Evolutionary conservation across 208 protist genomes (phyloP).

Genomic region (Sergeia podlipaevii): DNA sequence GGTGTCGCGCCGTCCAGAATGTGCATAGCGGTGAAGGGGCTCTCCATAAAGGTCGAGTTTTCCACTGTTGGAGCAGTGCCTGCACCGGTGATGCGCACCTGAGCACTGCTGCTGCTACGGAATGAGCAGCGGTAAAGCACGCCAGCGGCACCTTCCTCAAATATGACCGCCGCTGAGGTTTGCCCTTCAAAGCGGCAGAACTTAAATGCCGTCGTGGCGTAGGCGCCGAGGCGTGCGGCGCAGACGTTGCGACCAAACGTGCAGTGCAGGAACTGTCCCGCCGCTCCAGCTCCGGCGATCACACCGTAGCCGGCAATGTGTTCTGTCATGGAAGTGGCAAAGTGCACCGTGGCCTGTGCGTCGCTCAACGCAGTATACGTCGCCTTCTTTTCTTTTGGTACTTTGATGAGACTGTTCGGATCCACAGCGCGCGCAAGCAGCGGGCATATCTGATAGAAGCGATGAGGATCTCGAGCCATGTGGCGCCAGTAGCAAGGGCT

Average conservation of each 20-base stretch:
- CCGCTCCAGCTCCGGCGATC: slow-evolving; percentile 12
- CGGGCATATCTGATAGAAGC: slow-evolving; percentile 9
- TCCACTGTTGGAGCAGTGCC: slow-evolving; percentile 14
- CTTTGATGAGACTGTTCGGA: background rate
- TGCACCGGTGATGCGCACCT: slow-evolving; percentile 10
- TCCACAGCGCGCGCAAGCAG: slow-evolving; percentile 2
- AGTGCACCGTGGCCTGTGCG: slow-evolving; percentile 2
- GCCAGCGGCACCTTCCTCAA: slow-evolving; percentile 8
- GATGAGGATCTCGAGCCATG: background rate
- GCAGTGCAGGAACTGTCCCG: slow-evolving; percentile 16
- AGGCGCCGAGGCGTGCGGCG: slow-evolving; percentile 11
- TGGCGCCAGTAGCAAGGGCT: slow-evolving; percentile 30
- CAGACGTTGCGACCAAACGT: slow-evolving; percentile 17
- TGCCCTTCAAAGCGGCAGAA: slow-evolving; percentile 13
- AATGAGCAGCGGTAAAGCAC: slow-evolving; percentile 17
- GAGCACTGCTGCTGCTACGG: slow-evolving; percentile 10
- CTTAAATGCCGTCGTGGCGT: slow-evolving; percentile 15
- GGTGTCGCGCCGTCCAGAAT: slow-evolving; percentile 1
- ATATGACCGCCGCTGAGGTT: slow-evolving; percentile 5
- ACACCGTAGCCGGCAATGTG: slow-evolving; percentile 20
- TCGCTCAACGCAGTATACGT: too few species aligned
- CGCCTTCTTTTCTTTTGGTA: slow-evolving; percentile 2
- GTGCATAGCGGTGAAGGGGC: slow-evolving; percentile 15
- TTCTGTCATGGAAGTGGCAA: slow-evolving; percentile 14
- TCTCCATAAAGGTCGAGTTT: slow-evolving; percentile 17